These are phyloP conservation scores for Neurospora discreta DNA, from an alignment of 495 filamentous ascomycete genomes.

Conservation along the genomic window DNA sequence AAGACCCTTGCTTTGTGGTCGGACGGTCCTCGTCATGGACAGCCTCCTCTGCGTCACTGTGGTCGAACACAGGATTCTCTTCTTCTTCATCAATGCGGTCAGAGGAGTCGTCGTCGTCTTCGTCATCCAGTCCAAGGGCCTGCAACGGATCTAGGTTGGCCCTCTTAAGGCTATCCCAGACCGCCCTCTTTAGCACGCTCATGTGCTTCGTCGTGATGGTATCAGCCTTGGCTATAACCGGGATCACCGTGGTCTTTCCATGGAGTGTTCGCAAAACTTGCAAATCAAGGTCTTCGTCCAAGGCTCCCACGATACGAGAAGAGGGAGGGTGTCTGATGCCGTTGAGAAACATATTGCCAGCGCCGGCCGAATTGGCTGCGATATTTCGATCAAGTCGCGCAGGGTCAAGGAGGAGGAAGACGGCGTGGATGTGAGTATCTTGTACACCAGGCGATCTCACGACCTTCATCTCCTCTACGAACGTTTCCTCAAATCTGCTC, in stretches of 20 bases:
- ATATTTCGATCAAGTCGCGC: slow-evolving; percentile 75
- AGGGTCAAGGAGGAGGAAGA: slow-evolving; percentile 87
- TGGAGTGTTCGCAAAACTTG: slow-evolving; percentile 80
- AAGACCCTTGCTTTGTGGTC: slow-evolving; percentile 22
- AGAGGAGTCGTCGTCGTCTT: slow-evolving; percentile 45
- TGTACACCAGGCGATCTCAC: slow-evolving; percentile 82
- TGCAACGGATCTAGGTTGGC: slow-evolving; percentile 84
- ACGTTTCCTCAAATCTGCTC: slow-evolving; percentile 96
- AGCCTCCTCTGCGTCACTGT: slow-evolving; percentile 12
- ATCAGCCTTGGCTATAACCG: slow-evolving; percentile 94
- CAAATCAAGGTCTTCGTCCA: slow-evolving; percentile 85
- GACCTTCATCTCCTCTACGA: slow-evolving; percentile 96
- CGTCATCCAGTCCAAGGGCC: slow-evolving; percentile 67
- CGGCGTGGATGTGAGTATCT: slow-evolving; percentile 95
- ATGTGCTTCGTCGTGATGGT: slow-evolving; percentile 91
- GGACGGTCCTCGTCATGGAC: slow-evolving; percentile 19
- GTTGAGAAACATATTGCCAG: slow-evolving; percentile 41
- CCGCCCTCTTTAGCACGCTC: slow-evolving; percentile 80
- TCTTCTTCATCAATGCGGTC: slow-evolving; percentile 52
- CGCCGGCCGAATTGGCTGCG: slow-evolving; percentile 48
- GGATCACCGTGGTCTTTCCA: slow-evolving; percentile 92
- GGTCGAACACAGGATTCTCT: slow-evolving; percentile 36
- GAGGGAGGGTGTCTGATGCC: slow-evolving; percentile 35
- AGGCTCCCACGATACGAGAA: slow-evolving; percentile 47
- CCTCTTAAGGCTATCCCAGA: slow-evolving; percentile 76